Conservation (phyloP, 139 green algal species). For the Coccomyxa sp. region DNA sequence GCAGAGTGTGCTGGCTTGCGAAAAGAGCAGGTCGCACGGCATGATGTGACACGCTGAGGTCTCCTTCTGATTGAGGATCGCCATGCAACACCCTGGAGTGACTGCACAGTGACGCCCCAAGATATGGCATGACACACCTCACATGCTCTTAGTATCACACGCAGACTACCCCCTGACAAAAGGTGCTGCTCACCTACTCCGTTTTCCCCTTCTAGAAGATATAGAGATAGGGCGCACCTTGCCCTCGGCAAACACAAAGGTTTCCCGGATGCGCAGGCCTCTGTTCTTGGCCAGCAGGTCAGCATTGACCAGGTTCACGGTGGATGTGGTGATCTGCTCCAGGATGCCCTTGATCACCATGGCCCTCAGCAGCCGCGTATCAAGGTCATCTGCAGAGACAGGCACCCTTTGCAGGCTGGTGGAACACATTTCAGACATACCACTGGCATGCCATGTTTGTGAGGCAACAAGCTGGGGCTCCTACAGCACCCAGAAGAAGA, state of each 20-base stretch:
- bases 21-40: too few relatives aligned
- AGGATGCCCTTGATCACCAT: conserved; percentile 91
- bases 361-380: conserved; percentile 90
- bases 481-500: too few relatives aligned
- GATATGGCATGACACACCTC: not conserved
- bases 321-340: conserved; percentile 57
- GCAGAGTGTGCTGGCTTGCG: too few relatives aligned
- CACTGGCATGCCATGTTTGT: too few relatives aligned
- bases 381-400: conserved; percentile 68
- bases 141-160: too few relatives aligned
- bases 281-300: conserved; percentile 90
- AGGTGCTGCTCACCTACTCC: too few relatives aligned
- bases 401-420: not conserved
- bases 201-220: not conserved
- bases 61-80: too few relatives aligned
- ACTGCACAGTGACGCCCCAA: too few relatives aligned
- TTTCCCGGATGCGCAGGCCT: conserved; percentile 76
- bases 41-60: too few relatives aligned
- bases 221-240: not conserved
- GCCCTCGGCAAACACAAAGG: conserved; percentile 33
- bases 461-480: too few relatives aligned
- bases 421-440: not conserved
- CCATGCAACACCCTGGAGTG: too few relatives aligned
- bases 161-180: too few relatives aligned
- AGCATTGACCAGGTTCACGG: conserved; percentile 94